Percentiles rank a stretch among this genome's conserved stretches.
Conservation (phyloP, 306 rosid species). For the Castanea crenata region DNA sequence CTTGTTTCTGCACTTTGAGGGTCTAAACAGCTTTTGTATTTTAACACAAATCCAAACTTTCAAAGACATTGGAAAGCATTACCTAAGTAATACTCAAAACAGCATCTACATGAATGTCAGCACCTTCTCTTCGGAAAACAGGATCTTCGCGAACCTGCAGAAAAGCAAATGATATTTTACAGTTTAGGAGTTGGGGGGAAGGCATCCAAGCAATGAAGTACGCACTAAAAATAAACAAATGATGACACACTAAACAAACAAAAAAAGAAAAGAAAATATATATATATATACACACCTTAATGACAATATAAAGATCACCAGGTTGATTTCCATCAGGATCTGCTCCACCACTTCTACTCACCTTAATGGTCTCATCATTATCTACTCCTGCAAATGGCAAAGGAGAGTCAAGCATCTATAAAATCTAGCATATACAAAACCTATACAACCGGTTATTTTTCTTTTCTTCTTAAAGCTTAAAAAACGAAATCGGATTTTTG, state of each 20-base stretch:
- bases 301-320: slow-evolving; percentile 78
- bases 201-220: background rate
- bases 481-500: no score
- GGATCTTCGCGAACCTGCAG: slow-evolving; percentile 86
- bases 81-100: slow-evolving; percentile 84
- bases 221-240: background rate
- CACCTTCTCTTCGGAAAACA: slow-evolving; percentile 85
- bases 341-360: slow-evolving; percentile 60
- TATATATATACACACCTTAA: slow-evolving; percentile 35
- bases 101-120: slow-evolving; percentile 88
- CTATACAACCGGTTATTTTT: no score
- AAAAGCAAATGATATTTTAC: background rate
- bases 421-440: no score
- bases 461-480: no score
- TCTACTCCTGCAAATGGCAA: slow-evolving; percentile 63
- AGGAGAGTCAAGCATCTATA: slow-evolving; percentile 15
- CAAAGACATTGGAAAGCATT: background rate
- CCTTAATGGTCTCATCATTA: slow-evolving; percentile 41
- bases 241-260: background rate
- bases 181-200: background rate
- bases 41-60: no score
- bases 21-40: no score
- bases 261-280: background rate
- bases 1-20: no score
- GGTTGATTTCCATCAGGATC: slow-evolving; percentile 88